Percentiles rank a stretch among this genome's conserved stretches.
These are phyloP conservation scores for Neofusicoccum kwambonambiense DNA, from an alignment of 2,329 filamentous ascomycete species.

Conservation along the genomic window DNA sequence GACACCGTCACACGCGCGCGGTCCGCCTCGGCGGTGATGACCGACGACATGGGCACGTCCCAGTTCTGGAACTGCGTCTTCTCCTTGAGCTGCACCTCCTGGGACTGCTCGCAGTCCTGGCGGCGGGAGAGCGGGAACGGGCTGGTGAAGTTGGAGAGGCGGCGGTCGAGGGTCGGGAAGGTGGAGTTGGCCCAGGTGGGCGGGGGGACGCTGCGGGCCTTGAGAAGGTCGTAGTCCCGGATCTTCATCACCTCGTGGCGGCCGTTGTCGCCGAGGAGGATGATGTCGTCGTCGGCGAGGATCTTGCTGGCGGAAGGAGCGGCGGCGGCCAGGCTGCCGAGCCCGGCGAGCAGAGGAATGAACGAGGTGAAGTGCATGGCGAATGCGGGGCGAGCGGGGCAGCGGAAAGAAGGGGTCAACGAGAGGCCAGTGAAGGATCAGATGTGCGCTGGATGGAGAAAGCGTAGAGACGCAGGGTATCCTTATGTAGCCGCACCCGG, in stretches of 20 bases:
- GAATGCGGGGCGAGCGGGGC: background rate
- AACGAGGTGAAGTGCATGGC: background rate
- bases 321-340: background rate
- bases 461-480: background rate
- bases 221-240: background rate
- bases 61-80: background rate
- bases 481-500: background rate
- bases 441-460: background rate
- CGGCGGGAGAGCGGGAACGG: background rate
- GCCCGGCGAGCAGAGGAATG: background rate
- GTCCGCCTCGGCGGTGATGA: background rate
- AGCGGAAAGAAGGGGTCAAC: background rate
- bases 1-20: background rate
- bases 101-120: background rate
- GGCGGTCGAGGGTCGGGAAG: background rate
- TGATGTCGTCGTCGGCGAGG: background rate
- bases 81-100: background rate
- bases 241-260: background rate
- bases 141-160: background rate
- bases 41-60: conserved; percentile 1
- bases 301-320: background rate
- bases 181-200: background rate
- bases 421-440: background rate
- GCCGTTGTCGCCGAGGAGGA: background rate
- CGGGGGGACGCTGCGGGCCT: background rate